A percentile compares a stretch with the other conserved stretches of the same genome.
phyloP scores from a whole-genome alignment of 2,329 filamentous ascomycete genomes.

The Aspergillus niger region DNA sequence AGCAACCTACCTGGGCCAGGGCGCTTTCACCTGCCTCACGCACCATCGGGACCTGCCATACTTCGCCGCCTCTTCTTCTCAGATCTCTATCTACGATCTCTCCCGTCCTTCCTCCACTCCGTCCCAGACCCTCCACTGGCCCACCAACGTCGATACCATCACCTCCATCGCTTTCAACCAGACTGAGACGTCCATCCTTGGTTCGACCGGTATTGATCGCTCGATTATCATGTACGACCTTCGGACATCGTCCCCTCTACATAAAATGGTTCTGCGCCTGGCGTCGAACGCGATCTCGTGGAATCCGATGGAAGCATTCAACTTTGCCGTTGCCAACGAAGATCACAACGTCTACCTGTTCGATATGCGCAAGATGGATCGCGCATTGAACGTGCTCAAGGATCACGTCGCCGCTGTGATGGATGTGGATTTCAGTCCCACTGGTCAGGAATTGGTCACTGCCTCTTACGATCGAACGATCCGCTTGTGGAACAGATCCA shows the following conservation, averaged over 20 bases:
- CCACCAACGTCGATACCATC: constrained; percentile 86
- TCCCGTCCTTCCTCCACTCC: constrained; percentile 75
- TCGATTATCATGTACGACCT: constrained; percentile 90
- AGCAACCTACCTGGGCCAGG: constrained; percentile 80
- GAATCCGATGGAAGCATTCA: constrained; percentile 97
- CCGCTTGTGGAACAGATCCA: constrained; percentile 76
- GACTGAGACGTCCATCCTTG: constrained; percentile 87
- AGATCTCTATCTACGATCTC: constrained; percentile 86
- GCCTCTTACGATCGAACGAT: constrained; percentile 88
- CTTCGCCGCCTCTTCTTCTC: constrained; percentile 75
- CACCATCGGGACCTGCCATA: constrained; percentile 77
- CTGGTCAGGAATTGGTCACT: constrained; percentile 88
- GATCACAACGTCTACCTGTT: constrained; percentile 94
- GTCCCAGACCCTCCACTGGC: constrained; percentile 82
- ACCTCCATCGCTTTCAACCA: constrained; percentile 88
- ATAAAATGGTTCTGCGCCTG: constrained; percentile 78
- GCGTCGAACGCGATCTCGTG: constrained; percentile 82
- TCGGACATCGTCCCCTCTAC: constrained; percentile 78
- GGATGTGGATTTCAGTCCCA: constrained; percentile 94
- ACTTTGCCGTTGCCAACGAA: constrained; percentile 89
- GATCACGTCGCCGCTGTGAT: constrained; percentile 91
- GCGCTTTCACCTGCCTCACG: constrained; percentile 79
- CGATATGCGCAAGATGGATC: constrained; percentile 87
- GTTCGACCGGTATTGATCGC: constrained; percentile 80
- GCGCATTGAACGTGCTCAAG: constrained; percentile 85